Evolutionary conservation across 2,329 filamentous ascomycete genomes (phyloP).

Genomic region (Uncinocarpus reesii): DNA sequence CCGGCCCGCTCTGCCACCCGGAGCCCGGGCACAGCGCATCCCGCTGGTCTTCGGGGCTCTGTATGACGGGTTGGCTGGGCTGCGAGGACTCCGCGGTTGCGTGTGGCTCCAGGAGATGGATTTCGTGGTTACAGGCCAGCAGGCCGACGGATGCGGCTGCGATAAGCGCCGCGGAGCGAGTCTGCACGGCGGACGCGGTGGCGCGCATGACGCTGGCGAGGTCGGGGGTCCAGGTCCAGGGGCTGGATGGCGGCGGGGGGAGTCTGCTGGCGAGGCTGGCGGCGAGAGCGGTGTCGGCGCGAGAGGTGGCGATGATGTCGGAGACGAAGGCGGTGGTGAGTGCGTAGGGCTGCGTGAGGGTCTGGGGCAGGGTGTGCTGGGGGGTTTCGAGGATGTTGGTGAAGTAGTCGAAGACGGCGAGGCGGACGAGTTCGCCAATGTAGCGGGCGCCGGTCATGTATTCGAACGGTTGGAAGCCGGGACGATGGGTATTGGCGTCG

Average conservation of each 20-base stretch:
- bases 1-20: slow-evolving; percentile 37
- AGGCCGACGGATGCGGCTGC: slow-evolving; percentile 63
- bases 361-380: slow-evolving; percentile 41
- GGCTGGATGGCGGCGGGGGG: slow-evolving; percentile 33
- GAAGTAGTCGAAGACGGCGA: slow-evolving; percentile 59
- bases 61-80: neutral
- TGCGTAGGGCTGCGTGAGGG: slow-evolving; percentile 49
- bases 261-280: slow-evolving; percentile 45
- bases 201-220: slow-evolving; percentile 51
- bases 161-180: slow-evolving; percentile 61
- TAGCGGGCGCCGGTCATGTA: slow-evolving; percentile 76
- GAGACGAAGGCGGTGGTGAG: slow-evolving; percentile 65
- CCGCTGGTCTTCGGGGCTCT: neutral
- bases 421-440: slow-evolving; percentile 62
- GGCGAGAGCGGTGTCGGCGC: slow-evolving; percentile 42
- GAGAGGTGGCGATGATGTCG: slow-evolving; percentile 50
- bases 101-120: slow-evolving; percentile 31
- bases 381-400: slow-evolving; percentile 35
- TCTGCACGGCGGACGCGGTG: slow-evolving; percentile 60
- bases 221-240: slow-evolving; percentile 55
- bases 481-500: slow-evolving; percentile 52
- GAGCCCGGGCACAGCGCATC: slow-evolving; percentile 23
- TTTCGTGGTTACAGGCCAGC: slow-evolving; percentile 57
- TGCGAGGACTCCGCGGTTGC: neutral
- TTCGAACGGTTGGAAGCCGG: slow-evolving; percentile 72